phyloP scores from a whole-genome alignment of 306 rosid species.

The Dryas alaskensis region DNA sequence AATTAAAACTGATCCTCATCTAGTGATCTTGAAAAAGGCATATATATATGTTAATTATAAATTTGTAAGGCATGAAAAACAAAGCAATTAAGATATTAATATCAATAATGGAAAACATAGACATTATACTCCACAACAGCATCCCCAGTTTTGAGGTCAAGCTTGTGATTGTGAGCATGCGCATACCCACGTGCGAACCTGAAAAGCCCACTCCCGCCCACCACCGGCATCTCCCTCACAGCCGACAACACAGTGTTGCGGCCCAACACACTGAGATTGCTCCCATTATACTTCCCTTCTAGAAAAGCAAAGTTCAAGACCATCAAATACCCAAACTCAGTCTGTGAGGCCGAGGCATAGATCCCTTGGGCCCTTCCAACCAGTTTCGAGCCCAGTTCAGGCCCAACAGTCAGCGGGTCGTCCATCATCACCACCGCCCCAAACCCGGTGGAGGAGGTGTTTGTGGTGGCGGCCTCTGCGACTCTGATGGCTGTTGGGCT shows the following conservation, averaged over 20 bases:
- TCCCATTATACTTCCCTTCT: slow-evolving; percentile 56
- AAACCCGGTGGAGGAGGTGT: slow-evolving; percentile 28
- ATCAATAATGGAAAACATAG: slow-evolving; percentile 54
- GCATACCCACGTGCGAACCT: slow-evolving; percentile 72
- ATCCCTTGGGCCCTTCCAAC: slow-evolving; percentile 70
- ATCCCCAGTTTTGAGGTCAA: slow-evolving; percentile 28
- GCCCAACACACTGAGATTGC: slow-evolving; percentile 59
- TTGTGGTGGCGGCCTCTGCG: slow-evolving; percentile 32
- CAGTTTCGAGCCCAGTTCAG: slow-evolving; percentile 34
- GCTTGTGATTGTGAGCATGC: slow-evolving; percentile 30
- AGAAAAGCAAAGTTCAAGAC: slow-evolving; percentile 51
- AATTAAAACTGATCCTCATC: too few relatives aligned
- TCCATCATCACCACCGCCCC: slow-evolving; percentile 58
- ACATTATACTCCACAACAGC: slow-evolving; percentile 64
- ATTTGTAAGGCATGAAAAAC: too few relatives aligned
- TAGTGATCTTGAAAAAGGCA: too few relatives aligned
- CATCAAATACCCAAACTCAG: slow-evolving; percentile 48
- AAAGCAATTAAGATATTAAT: too few relatives aligned
- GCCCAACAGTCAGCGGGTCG: slow-evolving; percentile 47
- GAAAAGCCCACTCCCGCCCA: slow-evolving; percentile 69
- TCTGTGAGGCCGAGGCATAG: slow-evolving; percentile 54
- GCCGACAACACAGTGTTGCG: slow-evolving; percentile 32
- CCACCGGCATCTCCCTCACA: slow-evolving; percentile 66
- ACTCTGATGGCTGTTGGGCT: slow-evolving; percentile 46
- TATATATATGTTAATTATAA: too few relatives aligned